Base-by-base conservation (phyloP, 2,329 filamentous ascomycete species). In the Trichophyton simii region DNA sequence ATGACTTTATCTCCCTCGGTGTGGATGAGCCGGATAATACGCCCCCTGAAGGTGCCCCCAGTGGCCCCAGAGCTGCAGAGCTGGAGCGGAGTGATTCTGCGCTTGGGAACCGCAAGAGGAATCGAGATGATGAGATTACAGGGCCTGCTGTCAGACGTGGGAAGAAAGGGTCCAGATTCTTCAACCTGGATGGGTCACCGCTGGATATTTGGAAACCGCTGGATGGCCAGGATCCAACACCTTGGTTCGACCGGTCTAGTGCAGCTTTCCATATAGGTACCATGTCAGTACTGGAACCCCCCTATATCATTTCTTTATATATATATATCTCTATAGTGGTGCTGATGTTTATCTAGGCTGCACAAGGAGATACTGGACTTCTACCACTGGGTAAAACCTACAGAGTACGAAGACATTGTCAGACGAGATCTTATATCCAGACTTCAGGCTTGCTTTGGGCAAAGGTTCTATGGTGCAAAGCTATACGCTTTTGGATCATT, bases 341-440 rank as follows among this genome's bases (percentile, higher is more conserved):
- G 15, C 52, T 55, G 18, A 55, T 34, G 20, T 2, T 2, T 18
- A 1, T 55, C n/a, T 65, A 91, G 89, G 73, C 77, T 99, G 28
- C 91, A 97, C 73, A 89, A 91, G 69, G 94, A 99, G 73, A 86
- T 97, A 50, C 77, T 88, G 34, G 89, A 95, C 68, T 97, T 96
- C 71, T 95, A 91, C 71, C 80, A 91, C 41, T 95, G 87, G 71
- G 87, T 96, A 36, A 84, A 82, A 64, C 94, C 94, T 2, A 82
- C 83, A 54, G 74, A 82, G 2, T 94, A 88, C 67, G 94, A 99
- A 73, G 81, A 91, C 64, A 77, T 80, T 2, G 83, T 96, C 60
- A 88, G 94, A 8, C 75, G 80, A 20, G 82, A 88, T 55, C 77
- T 99, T 13, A 80, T 97, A 38, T 75, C 83, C 2, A 85, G 89